These are phyloP conservation scores for Aspergillus awamori DNA, from an alignment of 2,329 filamentous ascomycete genomes.

Conservation along the genomic window DNA sequence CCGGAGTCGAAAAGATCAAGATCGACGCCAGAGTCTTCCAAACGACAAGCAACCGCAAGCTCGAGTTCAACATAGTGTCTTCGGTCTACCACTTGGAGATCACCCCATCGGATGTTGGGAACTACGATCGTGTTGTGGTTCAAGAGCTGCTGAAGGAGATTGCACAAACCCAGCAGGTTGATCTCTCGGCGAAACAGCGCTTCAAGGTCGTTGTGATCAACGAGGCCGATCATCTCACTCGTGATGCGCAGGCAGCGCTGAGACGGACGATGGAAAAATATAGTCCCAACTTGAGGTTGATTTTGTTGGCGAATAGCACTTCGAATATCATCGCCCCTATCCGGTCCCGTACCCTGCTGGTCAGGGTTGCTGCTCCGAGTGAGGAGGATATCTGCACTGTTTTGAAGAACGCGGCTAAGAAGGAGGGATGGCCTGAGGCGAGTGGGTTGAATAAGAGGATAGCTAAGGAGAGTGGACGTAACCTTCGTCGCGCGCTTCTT, in stretches of 20 bases:
- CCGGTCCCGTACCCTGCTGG: conserved; percentile 83
- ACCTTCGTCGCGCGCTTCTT: conserved; percentile 82
- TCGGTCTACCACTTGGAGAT: conserved; percentile 98
- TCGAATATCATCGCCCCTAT: conserved; percentile 99
- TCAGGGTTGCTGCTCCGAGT: conserved; percentile 86
- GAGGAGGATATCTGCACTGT: conserved; percentile 82
- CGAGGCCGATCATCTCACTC: conserved; percentile 89
- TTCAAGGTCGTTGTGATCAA: conserved; percentile 99
- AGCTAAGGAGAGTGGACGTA: conserved; percentile 86
- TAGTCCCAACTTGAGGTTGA: conserved; percentile 88
- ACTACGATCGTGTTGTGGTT: conserved; percentile 92
- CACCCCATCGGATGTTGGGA: conserved; percentile 94
- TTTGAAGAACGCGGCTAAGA: conserved; percentile 69
- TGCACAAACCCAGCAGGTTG: conserved; percentile 98
- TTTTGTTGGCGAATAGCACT: conserved; percentile 91
- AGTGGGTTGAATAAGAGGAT: conserved; percentile 79
- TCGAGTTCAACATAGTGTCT: conserved; percentile 98
- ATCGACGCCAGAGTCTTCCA: conserved; percentile 97
- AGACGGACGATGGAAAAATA: conserved; percentile 99
- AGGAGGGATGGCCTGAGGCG: conserved; percentile 79
- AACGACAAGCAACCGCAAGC: conserved; percentile 91
- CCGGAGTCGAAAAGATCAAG: conserved; percentile 99
- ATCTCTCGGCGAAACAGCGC: conserved; percentile 81
- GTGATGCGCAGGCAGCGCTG: conserved; percentile 93
- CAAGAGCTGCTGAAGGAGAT: conserved; percentile 97